These are phyloP conservation scores for Vitis rotundifolia DNA, from an alignment of 164 flowering plant species.

Conservation along the genomic window DNA sequence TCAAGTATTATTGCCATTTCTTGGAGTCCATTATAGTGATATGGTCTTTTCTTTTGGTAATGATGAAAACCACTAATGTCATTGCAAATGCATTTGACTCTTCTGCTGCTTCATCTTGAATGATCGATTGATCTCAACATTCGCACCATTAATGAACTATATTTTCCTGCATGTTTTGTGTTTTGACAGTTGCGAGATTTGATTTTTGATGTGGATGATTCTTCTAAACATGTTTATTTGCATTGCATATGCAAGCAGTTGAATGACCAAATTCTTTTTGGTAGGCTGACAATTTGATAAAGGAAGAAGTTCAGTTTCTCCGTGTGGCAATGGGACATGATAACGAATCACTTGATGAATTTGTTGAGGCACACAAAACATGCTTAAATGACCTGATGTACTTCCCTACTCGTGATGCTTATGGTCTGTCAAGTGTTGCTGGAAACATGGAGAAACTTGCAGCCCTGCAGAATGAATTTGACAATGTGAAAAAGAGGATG, in stretches of 20 bases:
- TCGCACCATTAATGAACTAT: background rate
- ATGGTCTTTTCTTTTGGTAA: too few relatives aligned
- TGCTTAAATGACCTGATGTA: slow-evolving; percentile 89
- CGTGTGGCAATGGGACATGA: slow-evolving; percentile 95
- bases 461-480: slow-evolving; percentile 84
- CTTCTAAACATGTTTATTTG: background rate
- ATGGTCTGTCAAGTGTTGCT: slow-evolving; percentile 96
- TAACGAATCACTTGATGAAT: slow-evolving; percentile 74
- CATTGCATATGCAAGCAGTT: background rate
- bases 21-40: too few relatives aligned
- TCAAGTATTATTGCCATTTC: too few relatives aligned
- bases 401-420: slow-evolving; percentile 81
- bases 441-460: slow-evolving; percentile 76
- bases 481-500: slow-evolving; percentile 73
- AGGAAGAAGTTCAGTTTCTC: slow-evolving; percentile 71
- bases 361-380: slow-evolving; percentile 83
- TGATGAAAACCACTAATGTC: too few relatives aligned
- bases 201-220: background rate
- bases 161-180: background rate
- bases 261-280: slow-evolving; percentile 6
- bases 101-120: too few relatives aligned
- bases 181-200: background rate
- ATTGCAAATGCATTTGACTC: too few relatives aligned
- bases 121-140: too few relatives aligned
- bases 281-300: slow-evolving; percentile 71